Percentiles rank a stretch among this genome's conserved stretches.
Conservation (phyloP, 306 rosid genomes). For the Cicer judaicum region DNA sequence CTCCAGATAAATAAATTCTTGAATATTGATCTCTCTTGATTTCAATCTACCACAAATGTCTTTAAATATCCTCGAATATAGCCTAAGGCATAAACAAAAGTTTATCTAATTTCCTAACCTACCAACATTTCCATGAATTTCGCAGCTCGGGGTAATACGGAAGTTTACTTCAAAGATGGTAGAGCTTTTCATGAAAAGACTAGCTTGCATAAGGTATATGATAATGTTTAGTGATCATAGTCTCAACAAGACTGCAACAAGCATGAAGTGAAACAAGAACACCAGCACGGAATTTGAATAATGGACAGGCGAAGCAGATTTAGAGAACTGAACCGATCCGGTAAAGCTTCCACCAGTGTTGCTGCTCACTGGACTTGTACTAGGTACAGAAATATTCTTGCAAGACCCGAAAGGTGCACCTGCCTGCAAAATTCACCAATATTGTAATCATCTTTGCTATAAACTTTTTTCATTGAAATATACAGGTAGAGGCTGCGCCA, state of each 20-base stretch:
- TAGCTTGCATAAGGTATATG: constrained; percentile 46
- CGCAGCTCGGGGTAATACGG: constrained; percentile 44
- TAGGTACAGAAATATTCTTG: constrained; percentile 75
- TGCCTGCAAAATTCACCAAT: constrained; percentile 62
- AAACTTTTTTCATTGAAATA: constrained; percentile 38
- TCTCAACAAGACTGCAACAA: constrained; percentile 54
- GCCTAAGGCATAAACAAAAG: constrained; percentile 36
- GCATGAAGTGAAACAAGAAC: constrained; percentile 48
- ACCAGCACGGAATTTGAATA: constrained; percentile 48
- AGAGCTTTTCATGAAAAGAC: constrained; percentile 52
- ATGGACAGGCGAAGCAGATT: constrained; percentile 56
- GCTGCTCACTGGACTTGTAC: constrained; percentile 60
- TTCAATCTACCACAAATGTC: constrained; percentile 49
- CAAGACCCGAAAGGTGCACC: constrained; percentile 85
- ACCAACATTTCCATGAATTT: constrained; percentile 49
- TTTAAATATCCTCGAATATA: constrained; percentile 47
- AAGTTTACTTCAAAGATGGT: constrained; percentile 45
- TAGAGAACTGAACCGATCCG: constrained; percentile 90
- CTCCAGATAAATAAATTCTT: constrained; percentile 40
- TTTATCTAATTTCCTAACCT: constrained; percentile 53
- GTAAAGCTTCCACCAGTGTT: constrained; percentile 76
- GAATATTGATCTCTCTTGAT: constrained; percentile 47
- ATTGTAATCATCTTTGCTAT: constrained; percentile 12
- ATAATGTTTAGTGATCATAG: constrained; percentile 42
- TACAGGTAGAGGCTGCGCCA: constrained; percentile 5